Evolutionary conservation across 345 rosid species (phyloP).

Genomic region (Murraya koenigii): DNA sequence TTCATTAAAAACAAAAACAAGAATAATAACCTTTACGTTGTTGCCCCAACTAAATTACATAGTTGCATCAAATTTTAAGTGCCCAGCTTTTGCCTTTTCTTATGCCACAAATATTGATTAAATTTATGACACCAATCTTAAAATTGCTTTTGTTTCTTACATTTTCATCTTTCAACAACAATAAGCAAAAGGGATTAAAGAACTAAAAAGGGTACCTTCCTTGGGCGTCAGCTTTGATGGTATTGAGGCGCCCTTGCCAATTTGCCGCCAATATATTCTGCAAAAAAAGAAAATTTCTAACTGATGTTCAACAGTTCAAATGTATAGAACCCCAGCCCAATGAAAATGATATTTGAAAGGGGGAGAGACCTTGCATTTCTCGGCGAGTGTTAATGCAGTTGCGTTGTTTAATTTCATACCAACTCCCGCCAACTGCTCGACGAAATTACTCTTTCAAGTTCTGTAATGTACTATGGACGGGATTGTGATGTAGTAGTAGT

Average conservation of each 20-base stretch:
- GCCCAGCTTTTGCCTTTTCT: not conserved
- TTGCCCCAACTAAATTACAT: not conserved
- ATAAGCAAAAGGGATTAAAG: not conserved
- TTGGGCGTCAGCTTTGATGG: slow-evolving; percentile 78
- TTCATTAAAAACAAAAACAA: not conserved
- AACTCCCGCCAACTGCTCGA: slow-evolving; percentile 48
- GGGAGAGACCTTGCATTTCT: slow-evolving; percentile 68
- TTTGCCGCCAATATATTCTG: slow-evolving; percentile 78
- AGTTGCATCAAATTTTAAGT: not conserved
- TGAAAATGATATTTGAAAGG: not conserved
- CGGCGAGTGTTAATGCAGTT: slow-evolving; percentile 45
- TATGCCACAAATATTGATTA: not conserved
- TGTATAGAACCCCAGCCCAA: not conserved
- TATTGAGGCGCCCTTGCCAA: slow-evolving; percentile 75
- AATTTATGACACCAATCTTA: not conserved
- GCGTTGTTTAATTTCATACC: slow-evolving; percentile 53
- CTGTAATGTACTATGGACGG: not conserved
- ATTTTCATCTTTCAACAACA: not conserved
- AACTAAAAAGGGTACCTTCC: slow-evolving; percentile 51
- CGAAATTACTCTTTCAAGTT: slow-evolving; percentile 31
- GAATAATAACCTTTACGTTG: not conserved
- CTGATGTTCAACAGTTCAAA: not conserved
- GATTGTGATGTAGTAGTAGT: not conserved
- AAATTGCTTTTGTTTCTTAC: not conserved
- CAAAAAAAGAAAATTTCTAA: slow-evolving; percentile 4